Evolutionary conservation across 768 basidiomycete species (phyloP), one percentile per base, ranked within the genome.

Genomic region (Ramaria sp.): DNA sequence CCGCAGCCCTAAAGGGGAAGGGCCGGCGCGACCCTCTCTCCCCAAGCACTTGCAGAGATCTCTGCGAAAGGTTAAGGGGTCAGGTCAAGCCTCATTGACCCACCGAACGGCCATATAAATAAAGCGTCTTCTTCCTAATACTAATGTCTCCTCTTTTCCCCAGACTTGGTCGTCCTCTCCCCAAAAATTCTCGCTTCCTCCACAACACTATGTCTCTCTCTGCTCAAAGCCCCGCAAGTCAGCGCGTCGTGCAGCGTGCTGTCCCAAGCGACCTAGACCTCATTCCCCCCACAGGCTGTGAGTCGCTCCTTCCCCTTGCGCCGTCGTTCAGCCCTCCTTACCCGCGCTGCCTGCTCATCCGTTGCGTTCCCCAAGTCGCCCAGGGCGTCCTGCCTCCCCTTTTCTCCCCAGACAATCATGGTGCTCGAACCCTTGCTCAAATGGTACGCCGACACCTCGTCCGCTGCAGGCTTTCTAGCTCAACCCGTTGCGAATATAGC

Each of bases 391-490:
- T 55, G n/a, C 53, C 42, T 12, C 53, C 53, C 15, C 18, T 22
- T 16, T 55, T 55, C n/a, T 55, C 18, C 18, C 42, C 32, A 6
- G 44, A 44, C n/a, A 55, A 55, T 27, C 53, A 55, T 48, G n/a
- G 53, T 18, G 5, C 32, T 27, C 42, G 53, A n/a, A 55, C 53
- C 20, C 44, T 55, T 16, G 45, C 41, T 15, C 53, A 55, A 47
- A 52, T 52, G 51, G 51, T 52, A 51, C 38, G 36, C 10, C 41
- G 12, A 27, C 49, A 22, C 3, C 24, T n/a, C n/a, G 25, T 43
- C n/a, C n/a, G 20, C 20, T 13, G 5, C n/a, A 3, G 5, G 16
- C 36, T 25, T 20, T 22, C 5, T 15, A 16, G 18, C 13, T 5
- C 38, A 20, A 5, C 18, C 27, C 27, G 18, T 47, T 55, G 48